Evolutionary conservation across 192 early-diverging fungal genomes (phyloP), one percentile per base, ranked within the genome.

Genomic region (Podila horticola): DNA sequence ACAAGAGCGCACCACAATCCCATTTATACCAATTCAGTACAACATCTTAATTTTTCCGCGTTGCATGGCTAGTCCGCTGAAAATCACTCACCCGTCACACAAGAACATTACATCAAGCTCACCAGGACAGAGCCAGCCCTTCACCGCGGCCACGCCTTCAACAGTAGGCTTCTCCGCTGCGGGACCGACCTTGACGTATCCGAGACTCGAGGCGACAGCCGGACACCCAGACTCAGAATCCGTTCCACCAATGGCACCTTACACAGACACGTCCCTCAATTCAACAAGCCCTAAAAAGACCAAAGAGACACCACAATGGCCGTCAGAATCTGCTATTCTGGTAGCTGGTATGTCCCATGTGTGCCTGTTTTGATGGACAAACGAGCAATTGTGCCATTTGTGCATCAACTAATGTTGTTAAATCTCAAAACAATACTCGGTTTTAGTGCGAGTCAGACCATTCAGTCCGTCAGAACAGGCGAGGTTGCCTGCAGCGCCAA

Each of bases 371-470:
- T 20, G 52, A 55, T 8, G 22, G 52, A 8, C 12, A 19, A 15
- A 55, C 6, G n/a, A 55, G 24, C 24, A n/a, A 24, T 22, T 24
- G n/a, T 24, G 52, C 24, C 22, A 24, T 26, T 8, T 29, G 9
- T 3, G 41, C 24, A 69, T 4, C 57, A 59, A 29, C 2, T 15
- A 36, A 28, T n/a, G n/a, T 55, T 15, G 12, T 51, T 60, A 28
- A 13, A 28, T 60, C 51, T 6, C 49, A 50, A 51, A 38, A 62
- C 12, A 6, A 2, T 85, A 86, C 31, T 50, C 83, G 31, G 82
- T 87, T 15, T 75, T 86, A 48, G 91, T 92, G 19, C 86, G 91
- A 36, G 88, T 90, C 10, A 84, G 91, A 28, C 91, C 91, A 0
- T 89, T 92, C 66, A 90, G 74, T 74, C 69, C 65, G 17, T 71